Percentiles rank a stretch among this genome's conserved stretches.
Evolutionary conservation across 2,329 filamentous ascomycete species (phyloP).

Genomic region (Dactylellina parvicollis): DNA sequence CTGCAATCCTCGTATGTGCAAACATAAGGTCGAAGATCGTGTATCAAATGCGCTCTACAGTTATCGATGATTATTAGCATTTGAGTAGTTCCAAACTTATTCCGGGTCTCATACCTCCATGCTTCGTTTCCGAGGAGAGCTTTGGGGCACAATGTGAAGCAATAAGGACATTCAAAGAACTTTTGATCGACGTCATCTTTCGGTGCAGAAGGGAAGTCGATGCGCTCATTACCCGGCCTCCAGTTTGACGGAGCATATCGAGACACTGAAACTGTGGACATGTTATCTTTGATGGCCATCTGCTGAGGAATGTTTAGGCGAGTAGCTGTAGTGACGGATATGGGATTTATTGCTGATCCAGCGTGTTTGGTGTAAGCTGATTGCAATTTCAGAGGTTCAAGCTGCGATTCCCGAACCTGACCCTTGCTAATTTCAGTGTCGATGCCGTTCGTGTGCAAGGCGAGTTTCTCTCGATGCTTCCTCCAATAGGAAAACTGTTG

Average conservation of each 20-base stretch:
- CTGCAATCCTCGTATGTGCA: slow-evolving; percentile 49
- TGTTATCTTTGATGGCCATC: background rate
- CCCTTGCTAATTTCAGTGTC: background rate
- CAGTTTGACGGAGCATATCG: slow-evolving; percentile 40
- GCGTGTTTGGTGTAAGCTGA: background rate
- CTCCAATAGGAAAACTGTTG: slow-evolving; percentile 48
- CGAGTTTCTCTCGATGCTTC: slow-evolving; percentile 41
- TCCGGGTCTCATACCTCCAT: slow-evolving; percentile 36
- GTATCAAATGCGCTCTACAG: slow-evolving; percentile 39
- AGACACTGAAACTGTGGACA: slow-evolving; percentile 33
- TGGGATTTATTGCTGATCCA: background rate
- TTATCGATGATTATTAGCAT: background rate
- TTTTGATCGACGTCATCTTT: background rate
- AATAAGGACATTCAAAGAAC: slow-evolving; percentile 47
- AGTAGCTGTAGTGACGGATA: slow-evolving; percentile 41
- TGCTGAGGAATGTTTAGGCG: slow-evolving; percentile 24
- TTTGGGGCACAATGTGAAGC: slow-evolving; percentile 30
- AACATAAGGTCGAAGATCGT: slow-evolving; percentile 40
- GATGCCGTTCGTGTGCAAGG: background rate
- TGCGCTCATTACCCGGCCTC: slow-evolving; percentile 27
- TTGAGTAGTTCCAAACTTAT: background rate
- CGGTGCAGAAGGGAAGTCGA: slow-evolving; percentile 30
- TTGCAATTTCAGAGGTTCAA: background rate
- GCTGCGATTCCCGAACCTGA: background rate
- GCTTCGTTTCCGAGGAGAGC: slow-evolving; percentile 9